These are phyloP conservation scores for Termitomyces bulborhizus DNA, from an alignment of 768 basidiomycete species.

Conservation along the genomic window DNA sequence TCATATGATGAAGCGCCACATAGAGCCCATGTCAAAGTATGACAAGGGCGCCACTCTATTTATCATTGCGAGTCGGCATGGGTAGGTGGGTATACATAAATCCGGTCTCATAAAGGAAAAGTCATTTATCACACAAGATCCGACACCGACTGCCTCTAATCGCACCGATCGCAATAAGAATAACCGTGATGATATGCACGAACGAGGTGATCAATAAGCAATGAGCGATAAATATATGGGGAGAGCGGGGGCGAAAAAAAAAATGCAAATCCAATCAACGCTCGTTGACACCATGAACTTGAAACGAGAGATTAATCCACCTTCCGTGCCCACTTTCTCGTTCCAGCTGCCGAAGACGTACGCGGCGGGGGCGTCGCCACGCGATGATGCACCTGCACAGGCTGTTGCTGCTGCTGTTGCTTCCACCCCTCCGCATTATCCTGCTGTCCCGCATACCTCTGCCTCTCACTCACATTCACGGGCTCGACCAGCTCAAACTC, in stretches of 20 bases:
- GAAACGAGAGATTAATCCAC: constrained; percentile 43
- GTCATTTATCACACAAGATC: constrained; percentile 9
- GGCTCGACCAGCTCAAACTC: constrained; percentile 11
- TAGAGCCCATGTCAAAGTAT: neutral
- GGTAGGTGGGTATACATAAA: constrained; percentile 3
- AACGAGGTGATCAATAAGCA: neutral
- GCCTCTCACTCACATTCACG: constrained; percentile 9
- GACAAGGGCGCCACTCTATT: neutral
- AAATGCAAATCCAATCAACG: constrained; percentile 13
- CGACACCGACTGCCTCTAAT: constrained; percentile 8
- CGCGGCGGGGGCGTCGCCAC: constrained; percentile 36
- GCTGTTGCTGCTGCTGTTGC: constrained; percentile 12
- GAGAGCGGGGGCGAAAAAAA: neutral
- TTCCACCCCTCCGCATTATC: constrained; percentile 10
- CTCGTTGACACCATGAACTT: constrained; percentile 7
- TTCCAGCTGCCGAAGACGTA: constrained; percentile 39
- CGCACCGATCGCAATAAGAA: neutral
- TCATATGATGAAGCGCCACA: neutral
- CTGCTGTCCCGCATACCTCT: constrained; percentile 6
- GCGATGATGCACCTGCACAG: constrained; percentile 29
- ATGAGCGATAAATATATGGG: constrained; percentile 5
- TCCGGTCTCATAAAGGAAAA: neutral
- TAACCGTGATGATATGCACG: no score
- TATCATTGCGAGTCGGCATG: neutral
- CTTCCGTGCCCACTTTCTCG: constrained; percentile 70